Percentiles rank a stretch among this genome's conserved stretches.
phyloP scores from a whole-genome alignment of 164 flowering plant species.

The Pachysandra terminalis region DNA sequence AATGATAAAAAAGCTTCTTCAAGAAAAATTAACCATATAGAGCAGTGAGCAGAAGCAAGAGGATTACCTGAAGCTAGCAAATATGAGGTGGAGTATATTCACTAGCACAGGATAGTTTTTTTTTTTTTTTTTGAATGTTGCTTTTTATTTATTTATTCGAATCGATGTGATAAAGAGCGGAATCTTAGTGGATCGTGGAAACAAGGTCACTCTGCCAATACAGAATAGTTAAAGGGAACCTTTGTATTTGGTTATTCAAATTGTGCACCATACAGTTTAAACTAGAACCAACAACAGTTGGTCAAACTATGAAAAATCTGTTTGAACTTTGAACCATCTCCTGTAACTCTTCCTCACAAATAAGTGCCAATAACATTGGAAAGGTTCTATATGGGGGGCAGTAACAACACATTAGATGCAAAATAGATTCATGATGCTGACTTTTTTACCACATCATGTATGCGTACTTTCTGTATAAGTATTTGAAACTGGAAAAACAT shows the following conservation, averaged over 20 bases:
- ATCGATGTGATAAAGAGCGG: too few relatives aligned
- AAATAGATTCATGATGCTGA: neutral
- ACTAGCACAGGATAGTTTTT: too few relatives aligned
- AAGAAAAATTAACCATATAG: neutral
- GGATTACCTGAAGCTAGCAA: neutral
- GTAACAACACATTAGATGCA: neutral
- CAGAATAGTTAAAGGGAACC: too few relatives aligned
- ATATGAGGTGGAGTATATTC: too few relatives aligned
- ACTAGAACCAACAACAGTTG: neutral
- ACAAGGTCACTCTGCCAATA: too few relatives aligned
- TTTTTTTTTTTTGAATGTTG: too few relatives aligned
- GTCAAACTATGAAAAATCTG: neutral
- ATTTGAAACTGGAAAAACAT: too few relatives aligned
- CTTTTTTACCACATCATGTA: neutral
- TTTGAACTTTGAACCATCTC: neutral
- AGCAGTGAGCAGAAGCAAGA: neutral
- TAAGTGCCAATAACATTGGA: too few relatives aligned
- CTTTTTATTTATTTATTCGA: too few relatives aligned
- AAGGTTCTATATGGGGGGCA: neutral
- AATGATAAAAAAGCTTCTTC: neutral
- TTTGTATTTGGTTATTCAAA: too few relatives aligned
- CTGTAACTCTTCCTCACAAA: neutral
- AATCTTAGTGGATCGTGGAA: too few relatives aligned
- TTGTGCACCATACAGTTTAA: neutral
- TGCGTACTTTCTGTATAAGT: too few relatives aligned